Evolutionary conservation across 106 monocot genomes (phyloP).

Genomic region (Ottelia alismoides): DNA sequence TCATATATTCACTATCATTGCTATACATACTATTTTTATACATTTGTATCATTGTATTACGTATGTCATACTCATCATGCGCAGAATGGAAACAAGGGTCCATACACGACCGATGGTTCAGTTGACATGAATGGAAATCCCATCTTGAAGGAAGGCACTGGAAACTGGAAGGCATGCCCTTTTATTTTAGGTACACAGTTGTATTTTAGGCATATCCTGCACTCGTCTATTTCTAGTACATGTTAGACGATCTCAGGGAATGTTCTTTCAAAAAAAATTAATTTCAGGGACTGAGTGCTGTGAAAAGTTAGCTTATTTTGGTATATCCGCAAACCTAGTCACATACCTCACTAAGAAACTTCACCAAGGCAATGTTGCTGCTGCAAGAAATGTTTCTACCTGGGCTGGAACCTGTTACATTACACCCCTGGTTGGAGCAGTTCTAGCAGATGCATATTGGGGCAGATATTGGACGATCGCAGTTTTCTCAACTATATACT

Average conservation of each 20-base stretch:
- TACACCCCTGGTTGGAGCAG: conserved; percentile 20
- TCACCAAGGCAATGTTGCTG: conserved; percentile 15
- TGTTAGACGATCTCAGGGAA: no score
- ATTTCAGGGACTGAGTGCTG: no score
- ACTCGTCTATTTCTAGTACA: no score
- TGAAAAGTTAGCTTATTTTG: conserved; percentile 11
- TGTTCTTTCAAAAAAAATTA: no score
- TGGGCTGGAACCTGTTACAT: conserved; percentile 24
- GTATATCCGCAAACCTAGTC: conserved; percentile 18
- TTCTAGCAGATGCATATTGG: conserved; percentile 23
- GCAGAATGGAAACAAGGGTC: conserved; percentile 2
- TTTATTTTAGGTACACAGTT: conserved; percentile 23
- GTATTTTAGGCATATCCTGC: background rate
- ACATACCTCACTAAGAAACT: conserved; percentile 18
- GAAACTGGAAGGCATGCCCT: conserved; percentile 22
- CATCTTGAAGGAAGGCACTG: conserved; percentile 10
- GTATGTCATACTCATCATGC: background rate
- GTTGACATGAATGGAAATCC: conserved; percentile 18
- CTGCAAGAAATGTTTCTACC: conserved; percentile 11
- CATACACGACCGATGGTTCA: conserved; percentile 22
- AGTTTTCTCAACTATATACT: conserved; percentile 9
- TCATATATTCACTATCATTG: no score
- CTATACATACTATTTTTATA: no score
- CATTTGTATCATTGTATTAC: no score
- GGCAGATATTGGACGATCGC: conserved; percentile 19